Evolutionary conservation across 306 rosid species (phyloP).

Genomic region (Gillenia trifoliata): DNA sequence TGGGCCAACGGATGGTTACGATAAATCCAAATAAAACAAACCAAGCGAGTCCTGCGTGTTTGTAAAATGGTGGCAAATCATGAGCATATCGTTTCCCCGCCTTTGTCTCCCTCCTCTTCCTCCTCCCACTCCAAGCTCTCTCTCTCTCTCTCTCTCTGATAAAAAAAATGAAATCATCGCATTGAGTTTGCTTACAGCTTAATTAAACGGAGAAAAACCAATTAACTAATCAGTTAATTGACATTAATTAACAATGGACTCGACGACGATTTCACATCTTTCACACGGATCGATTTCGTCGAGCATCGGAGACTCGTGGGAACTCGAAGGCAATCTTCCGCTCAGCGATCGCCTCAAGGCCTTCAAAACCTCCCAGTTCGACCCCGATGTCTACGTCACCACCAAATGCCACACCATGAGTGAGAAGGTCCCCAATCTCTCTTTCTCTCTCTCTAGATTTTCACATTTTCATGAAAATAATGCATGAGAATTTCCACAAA

Average conservation of each 20-base stretch:
- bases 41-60: constrained; percentile 26
- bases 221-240: background rate
- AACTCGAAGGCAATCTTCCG: constrained; percentile 52
- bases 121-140: background rate
- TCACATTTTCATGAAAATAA: background rate
- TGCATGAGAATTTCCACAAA: background rate
- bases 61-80: constrained; percentile 11
- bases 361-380: constrained; percentile 62
- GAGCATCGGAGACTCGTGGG: constrained; percentile 41
- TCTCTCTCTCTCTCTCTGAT: constrained; percentile 2
- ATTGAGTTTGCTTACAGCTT: background rate
- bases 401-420: constrained; percentile 72
- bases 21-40: background rate
- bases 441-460: background rate
- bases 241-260: constrained; percentile 29
- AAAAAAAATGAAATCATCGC: background rate
- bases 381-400: constrained; percentile 55
- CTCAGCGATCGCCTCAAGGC: constrained; percentile 66
- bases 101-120: background rate
- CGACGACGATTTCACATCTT: constrained; percentile 21
- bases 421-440: constrained; percentile 51
- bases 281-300: constrained; percentile 52
- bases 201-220: background rate
- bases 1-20: background rate
- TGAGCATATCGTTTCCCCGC: background rate